Evolutionary conservation across 345 rosid genomes (phyloP).

Genomic region (Hibiscus mutabilis): DNA sequence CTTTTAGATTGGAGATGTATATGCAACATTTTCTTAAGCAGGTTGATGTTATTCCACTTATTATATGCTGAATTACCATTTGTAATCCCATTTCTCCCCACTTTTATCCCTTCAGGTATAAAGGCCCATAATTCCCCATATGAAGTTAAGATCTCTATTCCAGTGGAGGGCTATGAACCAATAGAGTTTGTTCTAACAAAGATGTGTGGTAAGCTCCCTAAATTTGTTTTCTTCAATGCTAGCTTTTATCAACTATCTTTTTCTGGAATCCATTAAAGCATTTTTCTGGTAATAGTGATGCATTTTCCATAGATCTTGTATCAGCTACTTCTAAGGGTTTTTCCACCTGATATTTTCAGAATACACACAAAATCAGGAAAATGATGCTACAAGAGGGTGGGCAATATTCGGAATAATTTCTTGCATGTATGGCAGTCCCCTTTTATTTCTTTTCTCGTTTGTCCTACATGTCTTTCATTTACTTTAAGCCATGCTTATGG

Average conservation of each 20-base stretch:
- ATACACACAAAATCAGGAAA: conserved; percentile 44
- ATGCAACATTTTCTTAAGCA: conserved; percentile 8
- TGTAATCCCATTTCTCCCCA: neutral
- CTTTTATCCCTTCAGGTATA: conserved; percentile 46
- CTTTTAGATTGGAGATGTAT: conserved; percentile 83
- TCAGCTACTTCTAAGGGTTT: neutral
- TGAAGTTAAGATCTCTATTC: conserved; percentile 71
- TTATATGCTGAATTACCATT: conserved; percentile 14
- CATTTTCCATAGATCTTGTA: neutral
- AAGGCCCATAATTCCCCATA: conserved; percentile 48
- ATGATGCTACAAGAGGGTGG: conserved; percentile 74
- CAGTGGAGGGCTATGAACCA: conserved; percentile 73
- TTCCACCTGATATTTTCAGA: conserved; percentile 38
- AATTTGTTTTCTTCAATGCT: neutral
- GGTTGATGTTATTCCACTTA: conserved; percentile 5
- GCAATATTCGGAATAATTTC: conserved; percentile 81
- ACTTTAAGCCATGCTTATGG: neutral
- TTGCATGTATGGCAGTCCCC: conserved; percentile 60
- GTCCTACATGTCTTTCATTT: neutral
- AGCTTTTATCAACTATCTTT: neutral
- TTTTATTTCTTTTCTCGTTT: neutral
- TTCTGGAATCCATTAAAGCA: neutral
- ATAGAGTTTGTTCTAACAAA: conserved; percentile 78
- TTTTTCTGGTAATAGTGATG: neutral
- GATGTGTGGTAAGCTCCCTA: conserved; percentile 49